These are phyloP conservation scores for Daldinia vernicosa DNA, from an alignment of 495 filamentous ascomycete genomes.

Conservation along the genomic window DNA sequence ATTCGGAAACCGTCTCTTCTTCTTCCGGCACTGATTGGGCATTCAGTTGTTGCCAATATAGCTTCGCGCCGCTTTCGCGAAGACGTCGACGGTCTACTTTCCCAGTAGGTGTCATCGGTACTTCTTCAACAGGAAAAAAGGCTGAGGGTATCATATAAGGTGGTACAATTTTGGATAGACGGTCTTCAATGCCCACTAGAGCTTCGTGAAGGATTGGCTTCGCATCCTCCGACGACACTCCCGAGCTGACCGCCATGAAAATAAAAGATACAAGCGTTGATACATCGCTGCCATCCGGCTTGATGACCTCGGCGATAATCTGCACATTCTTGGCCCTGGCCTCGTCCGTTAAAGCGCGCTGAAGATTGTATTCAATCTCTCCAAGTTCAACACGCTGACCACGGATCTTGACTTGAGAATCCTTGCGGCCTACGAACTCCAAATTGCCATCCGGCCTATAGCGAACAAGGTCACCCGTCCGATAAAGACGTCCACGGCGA, in stretches of 20 bases:
- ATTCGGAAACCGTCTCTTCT: not conserved
- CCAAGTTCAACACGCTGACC: conserved; percentile 53
- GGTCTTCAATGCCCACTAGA: not conserved
- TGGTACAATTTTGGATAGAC: not conserved
- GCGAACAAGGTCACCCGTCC: conserved; percentile 64
- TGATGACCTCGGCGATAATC: not conserved
- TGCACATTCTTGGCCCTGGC: not conserved
- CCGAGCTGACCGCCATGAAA: not conserved
- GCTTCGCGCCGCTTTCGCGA: not conserved
- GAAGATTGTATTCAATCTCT: conserved; percentile 44
- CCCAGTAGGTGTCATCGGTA: not conserved
- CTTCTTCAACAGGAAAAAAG: not conserved
- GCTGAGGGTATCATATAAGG: not conserved
- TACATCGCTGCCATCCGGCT: not conserved
- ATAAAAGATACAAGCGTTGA: not conserved
- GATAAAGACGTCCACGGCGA: conserved; percentile 47
- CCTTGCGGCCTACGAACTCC: conserved; percentile 47
- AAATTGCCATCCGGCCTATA: conserved; percentile 55
- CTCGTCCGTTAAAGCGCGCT: not conserved
- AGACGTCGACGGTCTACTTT: not conserved
- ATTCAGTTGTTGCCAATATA: not conserved
- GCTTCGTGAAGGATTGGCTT: not conserved
- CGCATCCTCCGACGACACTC: not conserved
- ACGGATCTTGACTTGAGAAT: conserved; percentile 54
- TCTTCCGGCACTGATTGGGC: not conserved